These are phyloP conservation scores for Populus hybrid DNA, from an alignment of 441 rosid species.

Conservation along the genomic window DNA sequence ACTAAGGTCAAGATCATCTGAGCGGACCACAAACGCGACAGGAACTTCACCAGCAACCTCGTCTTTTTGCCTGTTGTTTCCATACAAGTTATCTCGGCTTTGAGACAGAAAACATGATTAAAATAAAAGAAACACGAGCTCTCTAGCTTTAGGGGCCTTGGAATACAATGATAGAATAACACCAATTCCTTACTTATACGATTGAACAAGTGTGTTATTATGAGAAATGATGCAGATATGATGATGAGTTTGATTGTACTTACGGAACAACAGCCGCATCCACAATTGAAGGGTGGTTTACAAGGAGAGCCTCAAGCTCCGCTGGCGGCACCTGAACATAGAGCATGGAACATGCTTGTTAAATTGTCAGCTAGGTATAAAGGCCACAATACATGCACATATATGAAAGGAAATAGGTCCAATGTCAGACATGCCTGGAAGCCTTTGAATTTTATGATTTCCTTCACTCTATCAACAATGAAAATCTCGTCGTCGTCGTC, in stretches of 20 bases:
- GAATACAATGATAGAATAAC: background rate
- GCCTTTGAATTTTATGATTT: slow-evolving; percentile 92
- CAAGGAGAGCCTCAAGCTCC: slow-evolving; percentile 74
- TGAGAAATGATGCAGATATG: background rate
- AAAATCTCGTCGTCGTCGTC: slow-evolving; percentile 83
- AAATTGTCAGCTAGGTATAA: no score
- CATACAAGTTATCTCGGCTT: background rate
- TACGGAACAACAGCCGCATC: slow-evolving; percentile 95
- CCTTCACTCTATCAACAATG: slow-evolving; percentile 85
- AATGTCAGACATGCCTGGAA: slow-evolving; percentile 49
- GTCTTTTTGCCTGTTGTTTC: slow-evolving; percentile 54
- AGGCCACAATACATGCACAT: background rate
- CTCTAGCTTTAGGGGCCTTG: no score
- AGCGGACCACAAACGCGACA: slow-evolving; percentile 79
- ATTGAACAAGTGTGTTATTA: no score
- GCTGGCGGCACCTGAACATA: slow-evolving; percentile 74
- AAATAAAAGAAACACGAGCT: no score
- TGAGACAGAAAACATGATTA: background rate
- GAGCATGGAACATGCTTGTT: background rate
- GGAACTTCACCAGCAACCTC: slow-evolving; percentile 93
- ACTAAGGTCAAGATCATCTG: slow-evolving; percentile 49
- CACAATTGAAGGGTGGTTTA: slow-evolving; percentile 58
- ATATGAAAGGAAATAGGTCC: no score
- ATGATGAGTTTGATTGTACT: slow-evolving; percentile 19
- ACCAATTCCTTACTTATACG: background rate